Evolutionary conservation across 768 basidiomycete genomes (phyloP).

Genomic region (Butyriboletus loyo): DNA sequence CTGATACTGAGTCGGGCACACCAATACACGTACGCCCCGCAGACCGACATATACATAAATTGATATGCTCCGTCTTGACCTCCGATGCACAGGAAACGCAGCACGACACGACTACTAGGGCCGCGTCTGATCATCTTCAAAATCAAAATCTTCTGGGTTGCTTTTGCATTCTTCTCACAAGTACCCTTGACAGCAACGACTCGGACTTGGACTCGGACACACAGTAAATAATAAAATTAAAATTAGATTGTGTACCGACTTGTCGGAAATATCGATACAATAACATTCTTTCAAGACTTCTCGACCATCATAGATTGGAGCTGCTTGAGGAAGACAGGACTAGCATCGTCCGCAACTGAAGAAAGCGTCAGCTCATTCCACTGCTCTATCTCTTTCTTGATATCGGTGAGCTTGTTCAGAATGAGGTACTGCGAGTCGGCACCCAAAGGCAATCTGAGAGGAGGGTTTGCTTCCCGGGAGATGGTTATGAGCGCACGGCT

Average conservation of each 20-base stretch:
- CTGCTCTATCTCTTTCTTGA: constrained; percentile 15
- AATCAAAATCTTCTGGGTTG: too few species aligned
- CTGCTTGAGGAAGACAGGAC: constrained; percentile 13
- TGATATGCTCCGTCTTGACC: neutral
- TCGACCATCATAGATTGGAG: neutral
- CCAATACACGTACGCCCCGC: too few species aligned
- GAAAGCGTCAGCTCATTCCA: constrained; percentile 14
- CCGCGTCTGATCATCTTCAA: too few species aligned
- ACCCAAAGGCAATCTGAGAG: constrained; percentile 21
- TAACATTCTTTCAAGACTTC: neutral
- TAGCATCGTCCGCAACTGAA: constrained; percentile 21
- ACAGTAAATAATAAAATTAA: too few species aligned
- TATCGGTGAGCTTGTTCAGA: constrained; percentile 12
- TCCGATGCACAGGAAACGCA: neutral
- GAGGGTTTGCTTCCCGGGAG: constrained; percentile 19
- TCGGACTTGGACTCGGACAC: too few species aligned
- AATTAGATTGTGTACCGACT: too few species aligned
- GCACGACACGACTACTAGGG: too few species aligned
- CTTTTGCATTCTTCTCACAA: too few species aligned
- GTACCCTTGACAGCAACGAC: too few species aligned
- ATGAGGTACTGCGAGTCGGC: constrained; percentile 17
- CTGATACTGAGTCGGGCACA: too few species aligned
- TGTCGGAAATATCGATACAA: neutral
- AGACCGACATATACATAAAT: too few species aligned
- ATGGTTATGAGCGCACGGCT: constrained; percentile 13